Conservation (phyloP, 495 filamentous ascomycete genomes). For the Tetracladium setigerum region DNA sequence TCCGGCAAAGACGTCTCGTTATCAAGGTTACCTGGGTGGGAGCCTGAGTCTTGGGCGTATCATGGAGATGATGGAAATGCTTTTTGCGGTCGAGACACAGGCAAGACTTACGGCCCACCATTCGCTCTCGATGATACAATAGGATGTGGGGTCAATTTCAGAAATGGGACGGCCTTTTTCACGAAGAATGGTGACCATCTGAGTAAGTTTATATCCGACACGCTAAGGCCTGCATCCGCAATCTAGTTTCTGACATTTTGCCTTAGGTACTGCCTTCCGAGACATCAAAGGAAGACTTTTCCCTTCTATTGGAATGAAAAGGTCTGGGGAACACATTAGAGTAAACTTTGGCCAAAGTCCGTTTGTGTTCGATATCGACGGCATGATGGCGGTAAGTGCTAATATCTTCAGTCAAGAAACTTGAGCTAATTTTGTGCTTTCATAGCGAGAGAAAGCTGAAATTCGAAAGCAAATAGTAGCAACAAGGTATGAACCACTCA, state of each 20-base stretch:
- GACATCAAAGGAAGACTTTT: slow-evolving; percentile 66
- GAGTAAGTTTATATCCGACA: slow-evolving; percentile 40
- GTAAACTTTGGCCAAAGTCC: slow-evolving; percentile 89
- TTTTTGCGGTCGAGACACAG: slow-evolving; percentile 60
- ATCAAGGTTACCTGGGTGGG: slow-evolving; percentile 88
- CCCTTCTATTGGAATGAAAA: slow-evolving; percentile 93
- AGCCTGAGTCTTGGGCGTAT: slow-evolving; percentile 93
- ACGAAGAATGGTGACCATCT: slow-evolving; percentile 84
- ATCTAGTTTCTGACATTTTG: background rate
- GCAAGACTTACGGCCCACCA: slow-evolving; percentile 69
- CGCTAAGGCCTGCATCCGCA: background rate
- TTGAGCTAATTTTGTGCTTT: background rate
- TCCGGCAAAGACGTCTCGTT: slow-evolving; percentile 65
- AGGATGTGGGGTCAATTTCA: slow-evolving; percentile 92
- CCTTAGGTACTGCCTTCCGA: slow-evolving; percentile 70
- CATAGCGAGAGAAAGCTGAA: slow-evolving; percentile 52
- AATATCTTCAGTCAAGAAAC: background rate
- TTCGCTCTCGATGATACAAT: slow-evolving; percentile 67
- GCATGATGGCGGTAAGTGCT: slow-evolving; percentile 64
- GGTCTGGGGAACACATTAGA: slow-evolving; percentile 68
- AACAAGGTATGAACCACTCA: slow-evolving; percentile 23
- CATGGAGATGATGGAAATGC: slow-evolving; percentile 93
- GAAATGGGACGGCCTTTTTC: slow-evolving; percentile 80
- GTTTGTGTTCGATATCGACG: slow-evolving; percentile 91
- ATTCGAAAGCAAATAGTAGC: slow-evolving; percentile 34